Evolutionary conservation across 192 early-diverging fungal genomes (phyloP).

Genomic region (Backusella luteola): DNA sequence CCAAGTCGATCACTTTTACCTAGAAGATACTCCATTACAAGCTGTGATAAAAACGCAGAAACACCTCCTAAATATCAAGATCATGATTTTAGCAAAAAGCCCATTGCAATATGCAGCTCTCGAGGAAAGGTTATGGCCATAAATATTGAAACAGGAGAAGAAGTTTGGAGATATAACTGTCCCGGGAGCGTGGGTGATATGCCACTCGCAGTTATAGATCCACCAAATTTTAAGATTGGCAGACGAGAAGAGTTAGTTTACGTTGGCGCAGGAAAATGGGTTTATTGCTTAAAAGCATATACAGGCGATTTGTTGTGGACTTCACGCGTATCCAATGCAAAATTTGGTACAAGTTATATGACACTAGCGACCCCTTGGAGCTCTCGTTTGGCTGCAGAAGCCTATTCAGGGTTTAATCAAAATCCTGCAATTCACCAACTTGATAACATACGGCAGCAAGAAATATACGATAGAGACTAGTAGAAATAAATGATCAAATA

Average conservation of each 20-base stretch:
- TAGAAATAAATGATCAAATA: background rate
- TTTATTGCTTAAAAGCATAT: slow-evolving; percentile 8
- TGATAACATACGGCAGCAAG: background rate
- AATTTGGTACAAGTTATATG: slow-evolving; percentile 9
- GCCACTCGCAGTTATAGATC: slow-evolving; percentile 15
- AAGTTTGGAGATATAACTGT: slow-evolving; percentile 22
- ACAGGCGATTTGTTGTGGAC: slow-evolving; percentile 17
- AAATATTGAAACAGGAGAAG: slow-evolving; percentile 7
- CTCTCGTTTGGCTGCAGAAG: slow-evolving; percentile 17
- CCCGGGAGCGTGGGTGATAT: slow-evolving; percentile 13
- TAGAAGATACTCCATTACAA: background rate
- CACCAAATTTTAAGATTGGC: background rate
- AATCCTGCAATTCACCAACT: slow-evolving; percentile 4
- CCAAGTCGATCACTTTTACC: slow-evolving; percentile 9
- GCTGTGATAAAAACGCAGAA: background rate
- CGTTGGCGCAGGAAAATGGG: slow-evolving; percentile 17
- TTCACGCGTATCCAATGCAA: background rate
- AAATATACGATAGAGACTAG: background rate
- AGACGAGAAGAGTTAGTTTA: slow-evolving; percentile 2
- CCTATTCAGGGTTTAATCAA: slow-evolving; percentile 1
- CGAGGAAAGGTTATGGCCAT: slow-evolving; percentile 22
- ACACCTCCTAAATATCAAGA: background rate
- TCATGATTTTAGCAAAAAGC: background rate
- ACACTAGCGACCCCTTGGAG: slow-evolving; percentile 22
- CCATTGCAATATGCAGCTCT: slow-evolving; percentile 14